A percentile compares a stretch with the other conserved stretches of the same genome.
Evolutionary conservation across 371 early-diverging fungal species (phyloP).

Genomic region (Fennellomyces sp.): DNA sequence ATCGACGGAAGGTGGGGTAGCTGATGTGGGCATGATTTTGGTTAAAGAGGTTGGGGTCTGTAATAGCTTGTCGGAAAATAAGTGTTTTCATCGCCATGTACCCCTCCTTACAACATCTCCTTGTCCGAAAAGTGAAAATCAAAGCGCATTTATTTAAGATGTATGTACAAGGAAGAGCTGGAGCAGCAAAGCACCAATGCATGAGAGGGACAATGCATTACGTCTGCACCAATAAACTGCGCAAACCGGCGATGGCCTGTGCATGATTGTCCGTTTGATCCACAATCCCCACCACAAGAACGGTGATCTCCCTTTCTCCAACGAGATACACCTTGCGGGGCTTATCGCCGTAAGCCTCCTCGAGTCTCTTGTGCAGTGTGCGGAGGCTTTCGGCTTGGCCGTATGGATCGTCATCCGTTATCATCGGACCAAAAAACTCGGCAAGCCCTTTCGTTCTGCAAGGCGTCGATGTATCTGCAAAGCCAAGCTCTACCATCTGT

Average conservation of each 20-base stretch:
- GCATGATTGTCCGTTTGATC: slow-evolving; percentile 15
- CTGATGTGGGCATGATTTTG: not conserved
- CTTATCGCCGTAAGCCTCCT: slow-evolving; percentile 4
- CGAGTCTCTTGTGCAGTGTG: slow-evolving; percentile 6
- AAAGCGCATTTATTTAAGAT: no score
- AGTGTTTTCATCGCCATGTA: not conserved
- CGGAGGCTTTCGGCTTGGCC: slow-evolving; percentile 12
- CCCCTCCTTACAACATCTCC: no score
- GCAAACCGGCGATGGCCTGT: slow-evolving; percentile 10
- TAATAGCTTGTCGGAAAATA: not conserved
- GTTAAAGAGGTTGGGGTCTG: no score
- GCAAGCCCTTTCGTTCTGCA: slow-evolving; percentile 5
- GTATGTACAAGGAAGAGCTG: slow-evolving; percentile 1
- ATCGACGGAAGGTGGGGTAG: slow-evolving; percentile 10
- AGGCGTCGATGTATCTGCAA: not conserved
- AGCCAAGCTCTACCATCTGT: slow-evolving; percentile 15
- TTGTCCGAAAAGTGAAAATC: no score
- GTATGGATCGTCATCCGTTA: slow-evolving; percentile 11
- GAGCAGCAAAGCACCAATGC: not conserved
- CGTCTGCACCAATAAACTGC: slow-evolving; percentile 17
- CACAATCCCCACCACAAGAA: slow-evolving; percentile 41
- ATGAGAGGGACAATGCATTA: not conserved
- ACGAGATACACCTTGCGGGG: slow-evolving; percentile 11
- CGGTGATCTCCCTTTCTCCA: slow-evolving; percentile 17
- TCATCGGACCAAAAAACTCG: slow-evolving; percentile 14